Base-by-base conservation (phyloP, 2,329 filamentous ascomycete genomes). In the Diaporthe vexans region DNA sequence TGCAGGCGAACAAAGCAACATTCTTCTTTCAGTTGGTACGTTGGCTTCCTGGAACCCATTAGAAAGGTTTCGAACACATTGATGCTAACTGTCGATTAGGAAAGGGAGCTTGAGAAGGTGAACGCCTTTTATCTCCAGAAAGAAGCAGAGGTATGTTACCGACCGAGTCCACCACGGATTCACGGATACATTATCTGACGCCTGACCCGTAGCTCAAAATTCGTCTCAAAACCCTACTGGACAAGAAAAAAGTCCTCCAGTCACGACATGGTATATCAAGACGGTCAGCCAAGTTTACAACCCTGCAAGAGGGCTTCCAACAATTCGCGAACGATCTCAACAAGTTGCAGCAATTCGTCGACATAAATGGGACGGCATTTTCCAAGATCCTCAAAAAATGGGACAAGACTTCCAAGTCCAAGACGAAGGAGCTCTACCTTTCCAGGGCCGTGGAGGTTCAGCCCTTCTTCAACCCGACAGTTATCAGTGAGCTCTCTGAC, bases 301-400 rank as follows among this genome's bases (percentile, higher is more conserved):
- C 95, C 0, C 88, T 99, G 26, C 95, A 98, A 82, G 97, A 99
- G 86, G 97, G 97, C 17, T 97, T 98, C 81, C 95, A 98, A 79
- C 95, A 98, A 83, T 99, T 99, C 82, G 95, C 95, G 81, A 96
- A 94, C 81, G 97, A 99, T 81, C 86, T 99, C 59, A 98, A 98
- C 86, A 99, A 99, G 85, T 90, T 99, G 21, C 95, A 98, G 87
- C 97, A 98, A 87, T 99, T 98, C 84, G 95, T 99, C 77, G 96
- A 98, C 83, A 94, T 98, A 81, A 99, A 99, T 82, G 96, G 97
- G 80, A 98, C 95, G 1, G 97, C 95, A 21, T 98, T 98, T 83
- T 98, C 96, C 37, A 99, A 99, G 84, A 99, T 99, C 75, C 86
- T 99, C 77, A 99, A 99, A 86, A 99, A 99, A 90, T 99, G 97